Base-by-base conservation (phyloP, 2,329 filamentous ascomycete species). In the Chaetomium globosum region DNA sequence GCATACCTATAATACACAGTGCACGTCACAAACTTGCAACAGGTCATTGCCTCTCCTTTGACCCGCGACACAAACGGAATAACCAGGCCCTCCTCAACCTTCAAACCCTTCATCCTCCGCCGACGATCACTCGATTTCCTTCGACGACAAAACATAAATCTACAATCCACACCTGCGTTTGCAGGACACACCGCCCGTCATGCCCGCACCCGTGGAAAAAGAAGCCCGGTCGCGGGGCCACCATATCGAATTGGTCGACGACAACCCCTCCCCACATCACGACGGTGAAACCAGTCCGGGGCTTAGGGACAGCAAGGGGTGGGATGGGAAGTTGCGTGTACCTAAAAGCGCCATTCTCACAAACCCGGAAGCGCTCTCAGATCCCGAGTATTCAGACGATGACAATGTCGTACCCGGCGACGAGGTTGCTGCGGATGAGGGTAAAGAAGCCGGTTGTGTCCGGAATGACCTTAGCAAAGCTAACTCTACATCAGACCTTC, bases 321-420 rank as follows among this genome's bases (percentile, higher is more conserved):
- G 91, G 91, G 91, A 94, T 76, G 91, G 91, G 68, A 94, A 94
- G 79, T 82, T 94, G 65, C 84, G 91, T 48, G 79, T 97, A 59
- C 87, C 90, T 67, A 87, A 88, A 72, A 89, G 85, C 74, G 83
- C 87, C 2, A 80, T 86, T 36, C 80, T 96, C 55, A 81, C 85
- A 28, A 96, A 96, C 73, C 90, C 92, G 2, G 92, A 95, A 74
- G 91, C 90, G 10, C 78, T 96, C 59, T 90, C 90, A 52, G 93
- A 97, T 73, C 87, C 91, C 0, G 93, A 97, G 64, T 92, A 94
- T 74, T 95, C 91, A 19, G 93, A 84, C 69, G 85, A 88, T 12
- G 85, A 88, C 67, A 85, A 89, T 66, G 83, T 89, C 23, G 79
- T 90, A 67, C 86, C 86, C 0, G 89, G 89, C 58, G 90, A 96